phyloP scores from a whole-genome alignment of 352 stramenopile species.

The Plasmopara muralis region DNA sequence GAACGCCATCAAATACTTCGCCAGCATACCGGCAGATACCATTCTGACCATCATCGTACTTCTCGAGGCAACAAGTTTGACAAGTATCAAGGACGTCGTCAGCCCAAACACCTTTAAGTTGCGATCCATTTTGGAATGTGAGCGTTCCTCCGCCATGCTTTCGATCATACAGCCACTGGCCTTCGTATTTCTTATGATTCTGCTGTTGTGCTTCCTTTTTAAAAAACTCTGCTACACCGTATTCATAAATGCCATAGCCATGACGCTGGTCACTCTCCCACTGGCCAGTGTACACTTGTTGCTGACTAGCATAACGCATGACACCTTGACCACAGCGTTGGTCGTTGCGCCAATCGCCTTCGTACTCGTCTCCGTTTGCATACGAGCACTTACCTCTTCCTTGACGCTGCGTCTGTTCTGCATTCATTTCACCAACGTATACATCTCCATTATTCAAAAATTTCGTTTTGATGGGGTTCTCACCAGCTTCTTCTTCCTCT shows the following conservation, averaged over 20 bases:
- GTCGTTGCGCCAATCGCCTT: constrained; percentile 60
- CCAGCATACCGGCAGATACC: constrained; percentile 43
- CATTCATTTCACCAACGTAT: constrained; percentile 63
- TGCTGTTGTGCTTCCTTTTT: no score
- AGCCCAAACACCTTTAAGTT: constrained; percentile 35
- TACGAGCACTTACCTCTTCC: constrained; percentile 63
- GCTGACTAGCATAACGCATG: constrained; percentile 34
- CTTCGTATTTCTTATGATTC: no score
- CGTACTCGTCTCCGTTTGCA: constrained; percentile 46
- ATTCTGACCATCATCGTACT: constrained; percentile 44
- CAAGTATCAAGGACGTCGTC: constrained; percentile 13
- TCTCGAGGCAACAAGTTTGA: constrained; percentile 26
- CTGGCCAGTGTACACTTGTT: no score
- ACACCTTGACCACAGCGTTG: constrained; percentile 41
- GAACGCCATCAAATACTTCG: constrained; percentile 32
- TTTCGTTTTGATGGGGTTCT: no score
- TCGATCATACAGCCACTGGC: no score
- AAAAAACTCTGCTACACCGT: no score
- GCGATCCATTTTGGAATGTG: constrained; percentile 47
- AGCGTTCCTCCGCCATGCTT: constrained; percentile 8
- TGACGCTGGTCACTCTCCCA: no score
- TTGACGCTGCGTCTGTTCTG: constrained; percentile 29
- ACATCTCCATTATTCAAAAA: constrained; percentile 52
- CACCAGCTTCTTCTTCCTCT: no score
- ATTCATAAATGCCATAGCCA: no score